Conservation (phyloP, 1,284 basidiomycete genomes). For the Blastosporella zonata region DNA sequence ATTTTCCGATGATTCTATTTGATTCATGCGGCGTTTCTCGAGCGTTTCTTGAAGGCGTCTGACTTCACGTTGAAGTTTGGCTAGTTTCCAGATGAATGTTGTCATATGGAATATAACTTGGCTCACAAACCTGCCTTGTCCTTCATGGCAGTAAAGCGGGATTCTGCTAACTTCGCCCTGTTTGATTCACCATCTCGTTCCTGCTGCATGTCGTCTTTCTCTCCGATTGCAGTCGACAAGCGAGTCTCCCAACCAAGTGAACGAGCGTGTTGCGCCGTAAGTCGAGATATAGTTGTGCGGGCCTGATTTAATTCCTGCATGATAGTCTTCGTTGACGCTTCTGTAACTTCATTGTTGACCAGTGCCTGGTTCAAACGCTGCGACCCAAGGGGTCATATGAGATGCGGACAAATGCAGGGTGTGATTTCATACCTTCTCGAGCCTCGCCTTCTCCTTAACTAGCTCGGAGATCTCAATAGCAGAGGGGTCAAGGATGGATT, state of each 20-base stretch:
- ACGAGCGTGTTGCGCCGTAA: constrained; percentile 68
- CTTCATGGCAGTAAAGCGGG: constrained; percentile 58
- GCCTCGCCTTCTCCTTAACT: constrained; percentile 53
- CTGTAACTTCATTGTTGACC: constrained; percentile 79
- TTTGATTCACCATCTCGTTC: constrained; percentile 76
- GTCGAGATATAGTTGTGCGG: constrained; percentile 63
- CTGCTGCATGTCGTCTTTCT: constrained; percentile 85
- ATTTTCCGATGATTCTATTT: constrained; percentile 70
- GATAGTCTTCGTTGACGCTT: constrained; percentile 73
- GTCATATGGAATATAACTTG: not conserved
- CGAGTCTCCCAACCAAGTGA: constrained; percentile 69
- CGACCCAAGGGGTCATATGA: constrained; percentile 2
- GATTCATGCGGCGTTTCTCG: constrained; percentile 62
- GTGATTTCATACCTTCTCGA: constrained; percentile 58
- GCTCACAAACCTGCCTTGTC: constrained; percentile 54
- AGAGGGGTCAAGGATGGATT: constrained; percentile 21
- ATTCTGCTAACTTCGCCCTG: constrained; percentile 69
- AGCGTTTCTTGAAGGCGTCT: constrained; percentile 58
- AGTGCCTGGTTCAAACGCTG: constrained; percentile 80
- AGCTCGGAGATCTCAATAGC: constrained; percentile 40
- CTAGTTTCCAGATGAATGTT: constrained; percentile 34
- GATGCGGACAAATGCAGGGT: not conserved
- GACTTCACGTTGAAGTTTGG: constrained; percentile 74
- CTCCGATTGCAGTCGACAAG: constrained; percentile 58
- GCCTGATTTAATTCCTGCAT: constrained; percentile 78